Evolutionary conservation across 805 yeast species (phyloP), one percentile per base, ranked within the genome.

Genomic region (Kazachstania viticola): DNA sequence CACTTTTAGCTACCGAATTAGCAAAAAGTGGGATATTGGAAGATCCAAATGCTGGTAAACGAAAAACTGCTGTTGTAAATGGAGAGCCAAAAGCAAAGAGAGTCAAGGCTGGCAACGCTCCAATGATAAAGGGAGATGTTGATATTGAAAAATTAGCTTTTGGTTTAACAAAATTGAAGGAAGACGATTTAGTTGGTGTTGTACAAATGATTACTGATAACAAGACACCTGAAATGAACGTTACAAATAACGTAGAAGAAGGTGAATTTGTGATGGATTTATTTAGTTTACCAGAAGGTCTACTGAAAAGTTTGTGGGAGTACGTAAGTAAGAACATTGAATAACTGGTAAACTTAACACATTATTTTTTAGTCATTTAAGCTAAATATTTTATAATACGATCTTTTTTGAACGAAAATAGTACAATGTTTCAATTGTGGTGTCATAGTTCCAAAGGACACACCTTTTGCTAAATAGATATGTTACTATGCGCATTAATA

Each of bases 181-280:
- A 88, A 59, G 97, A 91, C 52, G 96, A 91, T 58, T 66, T 88
- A 44, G 73, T 91, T 31, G 93, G 85, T 21, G 91, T 91, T 30
- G 97, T 88, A 34, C 97, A 88, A 60, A 87, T 88, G 95, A 91
- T 88, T 25, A 85, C 94, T 27, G 97, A 88, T 56, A 91, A 91
- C 61, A 73, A 83, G 52, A 84, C 97, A 4, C 74, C 83, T 28
- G 97, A 88, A 30, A 88, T 88, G 94, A 85, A 80, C 59, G 79
- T 88, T 46, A 87, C 87, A 54, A 88, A 91, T 56, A 94, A 88
- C 49, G 85, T 83, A 31, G 97, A 88, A 40, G 88, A 83, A 48
- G 98, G 98, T 32, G 97, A 91, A 63, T 88, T 91, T 57, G 84
- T 94, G 33, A 83, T 88, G 82, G 98, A 88, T 61, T 69, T 88